Base-by-base conservation (phyloP, 257 asterid genomes). In the Primulina tabacum region DNA sequence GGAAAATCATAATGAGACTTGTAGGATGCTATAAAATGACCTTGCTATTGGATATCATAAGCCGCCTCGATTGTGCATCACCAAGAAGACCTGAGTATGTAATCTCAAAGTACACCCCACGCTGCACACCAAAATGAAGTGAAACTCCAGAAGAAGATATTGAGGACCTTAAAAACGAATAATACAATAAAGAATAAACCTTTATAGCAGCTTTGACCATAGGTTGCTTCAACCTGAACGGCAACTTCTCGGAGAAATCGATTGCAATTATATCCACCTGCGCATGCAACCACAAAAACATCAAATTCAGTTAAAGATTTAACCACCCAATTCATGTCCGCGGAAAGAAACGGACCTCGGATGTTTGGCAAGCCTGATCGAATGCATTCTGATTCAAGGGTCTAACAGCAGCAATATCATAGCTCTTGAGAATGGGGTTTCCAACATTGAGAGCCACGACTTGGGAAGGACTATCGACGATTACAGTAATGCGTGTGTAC, bases 101-200 rank as follows among this genome's bases (percentile, higher is more conserved):
- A 70, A 94, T 88, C 96, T 91, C 98, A 75, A 94, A 94, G 84
- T 78, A 88, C 73, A 94, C 79, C 47, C 97, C 98, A 24, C 97
- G 90, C 98, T 91, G 89, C 88, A 86, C 61, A 64, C 26, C 59
- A 81, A 67, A 67, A 60, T 11, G 67, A 73, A 72, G 37, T 47
- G 47, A 17, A 59, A 60, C 28, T 9, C 29, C 21, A 6, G 30
- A 53, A 56, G 65, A 37, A 55, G 50, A 67, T 40, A 67, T 14
- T 14, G 65, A n/a, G 62, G 56, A 47, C 55, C 35, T 29, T 62
- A 70, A 21, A 69, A 18, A 65, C 24, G 57, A 12, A 16, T 14
- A 60, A 70, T 52, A 61, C 38, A 66, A 11, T 8, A 62, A 65
- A 75, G 58, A 72, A 71, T 64, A 62, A 47, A 94, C 98, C 99